Evolutionary conservation across 257 asterid genomes (phyloP).

Genomic region (Solanum rostratum): DNA sequence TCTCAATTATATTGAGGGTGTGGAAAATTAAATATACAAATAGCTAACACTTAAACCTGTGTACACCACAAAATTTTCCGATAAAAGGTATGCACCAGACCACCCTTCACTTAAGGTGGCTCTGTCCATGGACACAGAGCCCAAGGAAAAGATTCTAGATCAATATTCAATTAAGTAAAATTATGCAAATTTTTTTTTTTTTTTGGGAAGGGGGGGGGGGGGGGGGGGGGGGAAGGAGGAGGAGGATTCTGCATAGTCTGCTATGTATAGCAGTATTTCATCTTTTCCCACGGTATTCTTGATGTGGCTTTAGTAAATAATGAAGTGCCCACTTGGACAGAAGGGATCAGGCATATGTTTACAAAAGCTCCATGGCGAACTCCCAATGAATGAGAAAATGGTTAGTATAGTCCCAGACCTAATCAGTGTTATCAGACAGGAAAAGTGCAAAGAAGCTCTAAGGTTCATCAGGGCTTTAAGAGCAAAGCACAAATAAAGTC

Average conservation of each 20-base stretch:
- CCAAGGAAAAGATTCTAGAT: neutral
- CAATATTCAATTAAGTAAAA: neutral
- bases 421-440: neutral
- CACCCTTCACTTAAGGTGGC: too few relatives aligned
- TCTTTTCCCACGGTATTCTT: neutral
- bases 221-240: too few relatives aligned
- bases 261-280: neutral
- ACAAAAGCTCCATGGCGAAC: neutral
- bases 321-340: neutral
- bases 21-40: too few relatives aligned
- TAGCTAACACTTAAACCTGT: too few relatives aligned
- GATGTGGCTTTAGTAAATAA: neutral
- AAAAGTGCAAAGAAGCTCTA: neutral
- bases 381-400: neutral
- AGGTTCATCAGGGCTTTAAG: too few relatives aligned
- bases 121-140: too few relatives aligned
- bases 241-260: neutral
- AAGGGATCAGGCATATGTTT: neutral
- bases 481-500: too few relatives aligned
- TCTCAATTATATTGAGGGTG: too few relatives aligned
- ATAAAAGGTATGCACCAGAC: too few relatives aligned
- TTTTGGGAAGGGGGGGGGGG: too few relatives aligned
- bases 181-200: neutral
- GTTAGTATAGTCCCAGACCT: neutral
- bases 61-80: too few relatives aligned